phyloP scores from a whole-genome alignment of 106 monocot genomes.

The Dendrobium officinale region DNA sequence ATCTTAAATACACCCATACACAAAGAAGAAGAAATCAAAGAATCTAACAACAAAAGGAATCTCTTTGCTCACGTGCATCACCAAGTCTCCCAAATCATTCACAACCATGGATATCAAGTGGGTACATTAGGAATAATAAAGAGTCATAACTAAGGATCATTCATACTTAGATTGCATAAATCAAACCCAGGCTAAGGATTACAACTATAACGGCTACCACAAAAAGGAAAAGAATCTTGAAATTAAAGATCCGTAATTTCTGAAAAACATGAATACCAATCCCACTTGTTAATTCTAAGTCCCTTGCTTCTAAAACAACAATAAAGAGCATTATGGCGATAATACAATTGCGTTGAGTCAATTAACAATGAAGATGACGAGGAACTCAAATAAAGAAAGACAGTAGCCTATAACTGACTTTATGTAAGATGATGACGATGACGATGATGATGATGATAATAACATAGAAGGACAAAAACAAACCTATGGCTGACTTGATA shows the following conservation, averaged over 20 bases:
- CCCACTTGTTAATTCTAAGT: not conserved
- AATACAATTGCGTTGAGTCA: not conserved
- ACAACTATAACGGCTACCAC: not conserved
- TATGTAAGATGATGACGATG: not conserved
- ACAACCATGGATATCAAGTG: not conserved
- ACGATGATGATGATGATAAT: not conserved
- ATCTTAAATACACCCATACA: not conserved
- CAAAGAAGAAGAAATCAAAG: not conserved
- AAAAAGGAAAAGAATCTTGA: not conserved
- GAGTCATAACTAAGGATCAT: not conserved
- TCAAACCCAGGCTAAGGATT: not conserved
- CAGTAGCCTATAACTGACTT: not conserved
- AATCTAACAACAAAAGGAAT: not conserved
- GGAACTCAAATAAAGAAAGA: not conserved
- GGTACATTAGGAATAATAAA: not conserved
- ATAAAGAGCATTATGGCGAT: not conserved
- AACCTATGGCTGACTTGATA: constrained; percentile 72
- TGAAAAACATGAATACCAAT: not conserved
- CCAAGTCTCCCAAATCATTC: not conserved
- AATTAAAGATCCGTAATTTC: not conserved
- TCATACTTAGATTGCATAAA: not conserved
- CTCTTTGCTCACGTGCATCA: too few relatives aligned
- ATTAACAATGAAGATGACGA: not conserved
- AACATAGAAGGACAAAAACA: not conserved
- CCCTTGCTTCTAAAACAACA: not conserved